These are phyloP conservation scores for Aspergillus novoparasiticus DNA, from an alignment of 2,329 filamentous ascomycete species.

Conservation along the genomic window DNA sequence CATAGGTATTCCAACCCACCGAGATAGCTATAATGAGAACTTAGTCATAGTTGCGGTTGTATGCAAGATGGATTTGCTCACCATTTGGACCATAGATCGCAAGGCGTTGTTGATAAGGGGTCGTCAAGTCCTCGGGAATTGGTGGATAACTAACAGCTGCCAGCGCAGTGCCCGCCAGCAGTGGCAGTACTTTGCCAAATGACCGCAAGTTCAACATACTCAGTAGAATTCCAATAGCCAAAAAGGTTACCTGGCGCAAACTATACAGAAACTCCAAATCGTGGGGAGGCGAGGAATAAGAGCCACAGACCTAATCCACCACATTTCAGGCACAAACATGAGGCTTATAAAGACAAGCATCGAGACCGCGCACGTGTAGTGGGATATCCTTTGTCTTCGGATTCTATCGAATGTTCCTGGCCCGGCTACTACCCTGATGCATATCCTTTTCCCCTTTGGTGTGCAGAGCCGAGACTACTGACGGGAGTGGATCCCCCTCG, in stretches of 20 bases:
- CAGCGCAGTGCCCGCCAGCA: slow-evolving; percentile 10
- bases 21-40: slow-evolving; percentile 46
- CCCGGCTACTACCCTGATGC: not conserved
- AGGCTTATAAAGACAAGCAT: not conserved
- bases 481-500: not conserved
- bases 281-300: not conserved
- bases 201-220: not conserved
- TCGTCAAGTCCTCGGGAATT: slow-evolving; percentile 54
- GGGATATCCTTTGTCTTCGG: too few species aligned
- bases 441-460: not conserved
- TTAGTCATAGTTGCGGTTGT: accelerated
- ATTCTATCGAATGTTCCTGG: not conserved
- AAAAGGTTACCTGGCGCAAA: not conserved
- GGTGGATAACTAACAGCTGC: slow-evolving; percentile 46
- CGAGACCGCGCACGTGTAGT: not conserved
- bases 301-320: not conserved
- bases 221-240: not conserved
- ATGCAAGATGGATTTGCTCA: slow-evolving; percentile 29
- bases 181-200: not conserved
- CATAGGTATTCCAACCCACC: slow-evolving; percentile 61
- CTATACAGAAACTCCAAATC: not conserved
- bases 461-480: not conserved
- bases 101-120: slow-evolving; percentile 58
- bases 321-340: not conserved
- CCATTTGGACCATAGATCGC: slow-evolving; percentile 54